Evolutionary conservation across 768 basidiomycete species (phyloP).

Genomic region (Xerocomus brunneocitrinus): DNA sequence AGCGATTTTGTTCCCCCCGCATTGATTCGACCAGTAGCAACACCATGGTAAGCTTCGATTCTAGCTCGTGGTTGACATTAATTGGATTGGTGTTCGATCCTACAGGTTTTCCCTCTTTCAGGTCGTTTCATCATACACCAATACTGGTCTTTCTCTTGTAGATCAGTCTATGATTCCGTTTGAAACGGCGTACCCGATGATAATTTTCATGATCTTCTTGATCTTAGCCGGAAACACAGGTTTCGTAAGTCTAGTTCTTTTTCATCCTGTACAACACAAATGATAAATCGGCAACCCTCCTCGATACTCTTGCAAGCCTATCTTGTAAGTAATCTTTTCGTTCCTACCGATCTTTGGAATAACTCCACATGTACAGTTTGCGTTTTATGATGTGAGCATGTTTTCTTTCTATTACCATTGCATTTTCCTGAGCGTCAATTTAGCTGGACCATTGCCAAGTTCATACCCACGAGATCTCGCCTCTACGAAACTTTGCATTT

Average conservation of each 20-base stretch:
- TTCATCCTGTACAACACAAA: neutral
- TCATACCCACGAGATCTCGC: slow-evolving; percentile 54
- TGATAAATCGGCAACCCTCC: neutral
- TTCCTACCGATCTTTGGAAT: neutral
- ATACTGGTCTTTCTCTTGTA: slow-evolving; percentile 81
- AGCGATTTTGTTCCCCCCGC: slow-evolving; percentile 55
- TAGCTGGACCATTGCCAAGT: slow-evolving; percentile 73
- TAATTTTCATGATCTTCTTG: slow-evolving; percentile 62
- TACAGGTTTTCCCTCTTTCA: slow-evolving; percentile 83
- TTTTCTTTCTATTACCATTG: neutral
- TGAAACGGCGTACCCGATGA: slow-evolving; percentile 79
- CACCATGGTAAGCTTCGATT: slow-evolving; percentile 54
- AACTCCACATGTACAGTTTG: slow-evolving; percentile 41
- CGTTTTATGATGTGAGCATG: slow-evolving; percentile 75
- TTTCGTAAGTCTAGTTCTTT: slow-evolving; percentile 60
- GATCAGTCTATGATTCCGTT: slow-evolving; percentile 93
- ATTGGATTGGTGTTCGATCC: neutral
- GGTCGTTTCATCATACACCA: slow-evolving; percentile 81
- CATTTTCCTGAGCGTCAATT: slow-evolving; percentile 2
- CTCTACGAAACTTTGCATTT: slow-evolving; percentile 81
- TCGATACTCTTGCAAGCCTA: slow-evolving; percentile 48
- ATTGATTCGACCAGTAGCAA: slow-evolving; percentile 49
- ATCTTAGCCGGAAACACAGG: slow-evolving; percentile 92
- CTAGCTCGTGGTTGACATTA: neutral
- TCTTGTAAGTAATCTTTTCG: slow-evolving; percentile 59